Percentiles rank a stretch among this genome's conserved stretches.
These are phyloP conservation scores for Ganoderma sp. DNA, from an alignment of 1,284 basidiomycete genomes.

Conservation along the genomic window DNA sequence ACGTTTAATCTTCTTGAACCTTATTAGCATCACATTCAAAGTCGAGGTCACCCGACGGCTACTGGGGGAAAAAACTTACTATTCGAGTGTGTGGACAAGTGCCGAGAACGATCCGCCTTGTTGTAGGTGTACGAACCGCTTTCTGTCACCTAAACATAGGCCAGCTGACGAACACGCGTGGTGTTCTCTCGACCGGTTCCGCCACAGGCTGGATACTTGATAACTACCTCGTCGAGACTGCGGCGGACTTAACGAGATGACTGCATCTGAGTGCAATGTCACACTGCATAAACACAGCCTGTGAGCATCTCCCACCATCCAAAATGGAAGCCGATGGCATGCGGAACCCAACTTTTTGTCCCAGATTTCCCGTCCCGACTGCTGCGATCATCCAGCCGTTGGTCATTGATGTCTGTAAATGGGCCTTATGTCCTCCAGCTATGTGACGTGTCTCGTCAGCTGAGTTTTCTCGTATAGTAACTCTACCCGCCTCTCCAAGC, in stretches of 20 bases:
- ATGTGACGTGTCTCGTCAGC: constrained; percentile 6
- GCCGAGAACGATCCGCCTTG: constrained; percentile 6
- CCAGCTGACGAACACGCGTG: not conserved
- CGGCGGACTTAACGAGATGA: not conserved
- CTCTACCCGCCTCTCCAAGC: not conserved
- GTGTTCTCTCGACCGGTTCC: not conserved
- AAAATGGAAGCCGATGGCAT: not conserved
- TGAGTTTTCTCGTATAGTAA: not conserved
- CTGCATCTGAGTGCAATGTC: not conserved
- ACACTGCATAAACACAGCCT: not conserved
- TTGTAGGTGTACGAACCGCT: not conserved
- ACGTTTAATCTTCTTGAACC: not conserved
- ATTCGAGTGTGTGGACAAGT: not conserved
- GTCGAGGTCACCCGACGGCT: not conserved
- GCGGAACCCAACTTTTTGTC: not conserved
- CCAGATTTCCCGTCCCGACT: constrained; percentile 2
- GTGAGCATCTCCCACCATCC: not conserved
- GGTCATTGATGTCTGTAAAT: not conserved
- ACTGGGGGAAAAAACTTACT: not conserved
- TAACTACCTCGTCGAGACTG: no score
- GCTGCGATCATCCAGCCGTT: not conserved
- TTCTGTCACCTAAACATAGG: constrained; percentile 4
- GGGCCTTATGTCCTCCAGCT: not conserved
- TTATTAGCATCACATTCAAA: not conserved
- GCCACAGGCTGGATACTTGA: not conserved